Conservation (phyloP, 1,284 basidiomycete species). For the Paramarasmius palmivorus region DNA sequence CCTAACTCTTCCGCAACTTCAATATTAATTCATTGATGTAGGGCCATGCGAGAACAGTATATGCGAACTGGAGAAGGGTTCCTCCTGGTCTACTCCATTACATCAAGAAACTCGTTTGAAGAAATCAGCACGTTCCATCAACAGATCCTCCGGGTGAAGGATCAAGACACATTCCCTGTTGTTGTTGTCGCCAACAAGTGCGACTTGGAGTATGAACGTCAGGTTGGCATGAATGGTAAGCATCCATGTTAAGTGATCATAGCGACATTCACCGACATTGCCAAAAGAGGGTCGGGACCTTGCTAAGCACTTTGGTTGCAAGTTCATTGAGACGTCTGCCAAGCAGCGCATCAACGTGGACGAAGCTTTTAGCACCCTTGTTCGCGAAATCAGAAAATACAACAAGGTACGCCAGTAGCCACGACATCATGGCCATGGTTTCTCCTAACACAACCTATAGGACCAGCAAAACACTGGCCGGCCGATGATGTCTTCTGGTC, state of each 20-base stretch:
- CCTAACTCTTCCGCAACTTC: background rate
- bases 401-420: slow-evolving; percentile 67
- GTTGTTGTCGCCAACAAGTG: slow-evolving; percentile 99
- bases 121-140: slow-evolving; percentile 98
- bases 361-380: slow-evolving; percentile 96
- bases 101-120: slow-evolving; percentile 96
- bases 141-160: slow-evolving; percentile 96
- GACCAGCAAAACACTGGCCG: slow-evolving; percentile 46
- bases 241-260: slow-evolving; percentile 7
- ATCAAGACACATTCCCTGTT: slow-evolving; percentile 97
- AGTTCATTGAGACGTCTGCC: slow-evolving; percentile 98
- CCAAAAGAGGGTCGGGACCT: slow-evolving; percentile 91
- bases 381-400: slow-evolving; percentile 95
- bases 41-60: slow-evolving; percentile 97
- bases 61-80: slow-evolving; percentile 99
- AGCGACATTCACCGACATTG: slow-evolving; percentile 3
- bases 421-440: slow-evolving; percentile 4
- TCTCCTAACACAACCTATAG: slow-evolving; percentile 23
- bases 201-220: slow-evolving; percentile 96
- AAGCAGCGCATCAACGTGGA: slow-evolving; percentile 99
- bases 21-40: slow-evolving; percentile 30
- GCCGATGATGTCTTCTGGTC: slow-evolving; percentile 32
- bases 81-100: slow-evolving; percentile 98
- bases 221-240: slow-evolving; percentile 94
- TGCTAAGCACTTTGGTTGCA: slow-evolving; percentile 95